A percentile compares a stretch with the other conserved stretches of the same genome.
These are phyloP conservation scores for Arthrinium phaeospermum DNA, from an alignment of 2,329 filamentous ascomycete genomes.

Conservation along the genomic window DNA sequence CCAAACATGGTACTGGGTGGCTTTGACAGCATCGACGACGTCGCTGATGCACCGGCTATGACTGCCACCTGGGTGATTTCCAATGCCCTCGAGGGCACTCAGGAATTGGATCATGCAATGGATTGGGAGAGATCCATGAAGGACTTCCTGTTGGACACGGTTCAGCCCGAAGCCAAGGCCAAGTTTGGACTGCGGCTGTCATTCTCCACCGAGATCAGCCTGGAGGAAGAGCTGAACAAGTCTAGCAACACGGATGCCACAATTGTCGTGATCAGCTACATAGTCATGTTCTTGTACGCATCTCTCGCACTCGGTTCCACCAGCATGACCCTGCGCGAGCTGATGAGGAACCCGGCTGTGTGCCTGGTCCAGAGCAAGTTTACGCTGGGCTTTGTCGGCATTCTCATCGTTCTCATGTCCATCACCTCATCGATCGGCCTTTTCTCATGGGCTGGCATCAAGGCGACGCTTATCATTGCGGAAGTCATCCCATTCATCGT, in stretches of 20 bases:
- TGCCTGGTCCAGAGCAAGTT: constrained; percentile 96
- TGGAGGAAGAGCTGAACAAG: constrained; percentile 96
- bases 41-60: constrained; percentile 77
- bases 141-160: constrained; percentile 74
- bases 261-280: constrained; percentile 94
- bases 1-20: constrained; percentile 87
- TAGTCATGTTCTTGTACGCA: constrained; percentile 98
- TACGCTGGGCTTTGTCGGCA: constrained; percentile 90
- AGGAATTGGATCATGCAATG: constrained; percentile 74
- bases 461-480: constrained; percentile 95
- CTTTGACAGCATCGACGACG: constrained; percentile 67
- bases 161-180: constrained; percentile 78
- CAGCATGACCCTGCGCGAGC: constrained; percentile 75
- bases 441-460: constrained; percentile 90
- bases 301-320: constrained; percentile 91
- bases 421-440: constrained; percentile 94
- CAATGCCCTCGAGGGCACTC: constrained; percentile 78
- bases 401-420: constrained; percentile 95
- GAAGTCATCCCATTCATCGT: constrained; percentile 99
- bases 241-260: constrained; percentile 98
- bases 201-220: constrained; percentile 92
- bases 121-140: constrained; percentile 88
- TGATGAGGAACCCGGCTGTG: constrained; percentile 82
- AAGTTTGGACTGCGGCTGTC: constrained; percentile 80
- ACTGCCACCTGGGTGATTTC: constrained; percentile 95